phyloP scores from a whole-genome alignment of 2,329 filamentous ascomycete species.

The Apiospora rasikravindrae region DNA sequence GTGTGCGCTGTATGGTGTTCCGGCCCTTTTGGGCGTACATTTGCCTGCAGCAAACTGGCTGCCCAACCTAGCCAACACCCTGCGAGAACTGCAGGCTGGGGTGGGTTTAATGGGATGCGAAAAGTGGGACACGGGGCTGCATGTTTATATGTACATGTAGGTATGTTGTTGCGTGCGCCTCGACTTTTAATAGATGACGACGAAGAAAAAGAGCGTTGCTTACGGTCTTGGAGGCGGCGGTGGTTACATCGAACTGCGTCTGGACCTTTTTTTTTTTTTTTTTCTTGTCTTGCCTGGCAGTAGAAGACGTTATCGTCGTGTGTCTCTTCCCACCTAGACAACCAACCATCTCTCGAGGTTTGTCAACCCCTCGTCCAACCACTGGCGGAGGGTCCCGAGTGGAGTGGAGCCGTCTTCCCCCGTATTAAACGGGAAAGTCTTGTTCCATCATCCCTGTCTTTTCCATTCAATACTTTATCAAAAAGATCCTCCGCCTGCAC shows the following conservation, averaged over 20 bases:
- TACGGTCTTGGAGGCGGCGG: background rate
- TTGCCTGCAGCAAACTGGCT: slow-evolving; percentile 28
- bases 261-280: background rate
- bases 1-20: slow-evolving; percentile 35
- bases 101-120: slow-evolving; percentile 10
- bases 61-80: slow-evolving; percentile 19
- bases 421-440: slow-evolving; percentile 14
- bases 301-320: background rate
- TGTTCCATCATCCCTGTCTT: background rate
- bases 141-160: background rate
- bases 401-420: background rate
- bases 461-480: slow-evolving; percentile 1
- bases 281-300: background rate
- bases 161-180: slow-evolving; percentile 1
- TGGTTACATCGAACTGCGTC: slow-evolving; percentile 6
- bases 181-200: background rate
- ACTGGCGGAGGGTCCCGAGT: slow-evolving; percentile 2
- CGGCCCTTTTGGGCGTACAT: slow-evolving; percentile 34
- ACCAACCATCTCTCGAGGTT: background rate
- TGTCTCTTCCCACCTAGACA: background rate
- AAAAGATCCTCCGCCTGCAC: slow-evolving; percentile 4
- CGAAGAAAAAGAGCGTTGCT: background rate
- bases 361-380: background rate
- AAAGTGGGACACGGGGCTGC: background rate
- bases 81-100: slow-evolving; percentile 14